Evolutionary conservation across 371 early-diverging fungal genomes (phyloP).

Genomic region (Circinella umbellata): DNA sequence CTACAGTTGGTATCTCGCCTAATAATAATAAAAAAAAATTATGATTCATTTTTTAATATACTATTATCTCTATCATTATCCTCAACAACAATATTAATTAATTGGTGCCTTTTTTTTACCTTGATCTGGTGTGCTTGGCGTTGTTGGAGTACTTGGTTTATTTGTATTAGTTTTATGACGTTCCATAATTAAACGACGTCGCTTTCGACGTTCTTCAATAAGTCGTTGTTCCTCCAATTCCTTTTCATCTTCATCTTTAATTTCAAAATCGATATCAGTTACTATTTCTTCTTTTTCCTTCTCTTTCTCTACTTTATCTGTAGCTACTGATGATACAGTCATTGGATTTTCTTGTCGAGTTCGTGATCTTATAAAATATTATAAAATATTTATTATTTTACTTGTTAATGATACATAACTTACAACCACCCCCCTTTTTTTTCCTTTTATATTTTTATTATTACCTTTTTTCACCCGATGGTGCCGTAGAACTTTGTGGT

Average conservation of each 20-base stretch:
- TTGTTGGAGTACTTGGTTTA: constrained; percentile 14
- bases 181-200: constrained; percentile 71
- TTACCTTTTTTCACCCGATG: no score
- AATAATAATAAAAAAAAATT: no score
- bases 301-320: constrained; percentile 1
- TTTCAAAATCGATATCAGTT: constrained; percentile 39
- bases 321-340: neutral
- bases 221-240: constrained; percentile 66
- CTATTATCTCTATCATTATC: no score
- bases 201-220: constrained; percentile 80
- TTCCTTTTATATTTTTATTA: no score
- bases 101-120: constrained; percentile 11
- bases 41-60: neutral
- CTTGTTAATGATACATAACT: no score
- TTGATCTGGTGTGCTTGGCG: constrained; percentile 15
- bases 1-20: constrained; percentile 4
- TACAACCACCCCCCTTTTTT: no score
- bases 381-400: no score
- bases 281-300: constrained; percentile 11
- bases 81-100: no score
- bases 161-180: constrained; percentile 54
- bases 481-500: no score
- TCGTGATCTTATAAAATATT: no score
- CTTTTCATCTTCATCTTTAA: constrained; percentile 58
- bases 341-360: no score